phyloP scores from a whole-genome alignment of 768 basidiomycete genomes.

The Russula sp. region DNA sequence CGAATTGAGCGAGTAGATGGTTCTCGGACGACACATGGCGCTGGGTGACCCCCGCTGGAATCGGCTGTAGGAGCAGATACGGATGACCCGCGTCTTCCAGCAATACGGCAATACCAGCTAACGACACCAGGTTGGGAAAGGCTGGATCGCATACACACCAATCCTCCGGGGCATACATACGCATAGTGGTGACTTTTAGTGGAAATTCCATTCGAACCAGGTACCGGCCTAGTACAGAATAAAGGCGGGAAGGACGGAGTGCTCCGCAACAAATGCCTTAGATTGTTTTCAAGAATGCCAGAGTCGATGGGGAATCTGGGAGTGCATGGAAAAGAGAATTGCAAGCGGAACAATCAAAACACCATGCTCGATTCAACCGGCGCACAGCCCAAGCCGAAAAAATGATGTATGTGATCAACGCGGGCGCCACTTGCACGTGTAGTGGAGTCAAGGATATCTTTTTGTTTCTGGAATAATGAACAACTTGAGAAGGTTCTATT shows the following conservation, averaged over 20 bases:
- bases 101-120: background rate
- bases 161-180: background rate
- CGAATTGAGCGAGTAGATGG: background rate
- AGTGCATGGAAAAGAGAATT: background rate
- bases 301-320: background rate
- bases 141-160: background rate
- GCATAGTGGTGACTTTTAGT: background rate
- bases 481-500: background rate
- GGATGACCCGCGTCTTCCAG: background rate
- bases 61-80: too few relatives aligned
- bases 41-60: background rate
- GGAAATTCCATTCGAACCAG: background rate
- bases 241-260: background rate
- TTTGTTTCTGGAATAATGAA: background rate
- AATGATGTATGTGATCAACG: background rate
- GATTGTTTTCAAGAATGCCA: background rate
- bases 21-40: background rate
- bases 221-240: background rate
- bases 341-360: background rate
- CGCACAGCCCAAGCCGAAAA: background rate
- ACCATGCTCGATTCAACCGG: background rate
- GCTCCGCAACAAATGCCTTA: background rate
- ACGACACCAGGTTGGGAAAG: background rate
- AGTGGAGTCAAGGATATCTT: background rate
- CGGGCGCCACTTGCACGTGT: background rate